Conservation (phyloP, 169 alveolate species). For the Babesia gibsoni region DNA sequence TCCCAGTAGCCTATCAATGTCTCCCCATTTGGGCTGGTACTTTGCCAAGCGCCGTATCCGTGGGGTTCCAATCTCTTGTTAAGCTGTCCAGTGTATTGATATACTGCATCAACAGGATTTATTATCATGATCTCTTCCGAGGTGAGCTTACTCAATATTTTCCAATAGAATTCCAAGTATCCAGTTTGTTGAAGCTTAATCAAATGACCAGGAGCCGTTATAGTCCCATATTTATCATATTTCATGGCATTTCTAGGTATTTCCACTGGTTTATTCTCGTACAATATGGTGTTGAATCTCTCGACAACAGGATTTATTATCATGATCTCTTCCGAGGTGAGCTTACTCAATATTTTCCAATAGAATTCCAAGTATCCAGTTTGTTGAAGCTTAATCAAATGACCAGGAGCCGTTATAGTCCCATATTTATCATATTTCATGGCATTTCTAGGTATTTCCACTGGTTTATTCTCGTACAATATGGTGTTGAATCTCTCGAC, state of each 20-base stretch:
- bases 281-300: conserved; percentile 7
- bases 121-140: not conserved
- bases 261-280: conserved; percentile 12
- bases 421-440: conserved; percentile 2
- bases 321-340: not conserved
- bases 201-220: not conserved
- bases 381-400: not conserved
- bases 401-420: not conserved
- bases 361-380: conserved; percentile 3
- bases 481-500: conserved; percentile 3
- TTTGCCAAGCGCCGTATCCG: conserved; percentile 88
- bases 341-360: not conserved
- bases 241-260: conserved; percentile 30
- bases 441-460: conserved; percentile 42
- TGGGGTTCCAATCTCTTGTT: conserved; percentile 80
- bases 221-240: conserved; percentile 3
- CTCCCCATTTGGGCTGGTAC: conserved; percentile 79
- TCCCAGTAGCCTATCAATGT: conserved; percentile 85
- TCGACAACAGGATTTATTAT: conserved; percentile 8
- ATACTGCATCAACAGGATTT: not conserved
- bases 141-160: not conserved
- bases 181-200: not conserved
- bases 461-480: conserved; percentile 1
- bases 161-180: conserved; percentile 14
- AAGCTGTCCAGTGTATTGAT: conserved; percentile 80